phyloP scores from a whole-genome alignment of 2,329 filamentous ascomycete species.

The Sarocladium strictum region DNA sequence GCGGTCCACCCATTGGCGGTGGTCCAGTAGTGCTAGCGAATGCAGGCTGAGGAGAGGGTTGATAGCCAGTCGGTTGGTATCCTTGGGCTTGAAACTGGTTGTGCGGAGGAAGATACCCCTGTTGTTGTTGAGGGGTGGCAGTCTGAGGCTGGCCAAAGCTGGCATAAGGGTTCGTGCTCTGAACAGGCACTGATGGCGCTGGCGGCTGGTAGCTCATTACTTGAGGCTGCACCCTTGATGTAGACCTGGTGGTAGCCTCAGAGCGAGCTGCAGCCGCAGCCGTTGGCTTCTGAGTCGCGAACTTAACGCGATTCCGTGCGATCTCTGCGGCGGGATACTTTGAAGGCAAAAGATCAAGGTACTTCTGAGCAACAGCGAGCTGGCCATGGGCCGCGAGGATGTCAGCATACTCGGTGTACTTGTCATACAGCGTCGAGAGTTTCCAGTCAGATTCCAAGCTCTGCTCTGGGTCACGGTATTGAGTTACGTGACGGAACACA shows the following conservation, averaged over 20 bases:
- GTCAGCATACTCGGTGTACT: constrained; percentile 95
- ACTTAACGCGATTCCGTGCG: constrained; percentile 75
- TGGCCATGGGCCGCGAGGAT: constrained; percentile 89
- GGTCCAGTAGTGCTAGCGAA: constrained; percentile 30
- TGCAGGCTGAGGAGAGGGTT: constrained; percentile 33
- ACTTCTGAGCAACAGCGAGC: constrained; percentile 79
- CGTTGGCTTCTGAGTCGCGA: constrained; percentile 60
- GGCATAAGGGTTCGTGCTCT: constrained; percentile 26
- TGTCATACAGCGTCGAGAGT: constrained; percentile 79
- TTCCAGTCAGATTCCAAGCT: constrained; percentile 77
- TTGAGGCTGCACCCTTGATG: constrained; percentile 34
- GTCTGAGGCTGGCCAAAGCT: constrained; percentile 20
- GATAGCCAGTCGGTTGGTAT: constrained; percentile 15
- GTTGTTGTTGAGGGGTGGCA: constrained; percentile 21
- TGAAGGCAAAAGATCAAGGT: constrained; percentile 77
- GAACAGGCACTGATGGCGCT: constrained; percentile 25
- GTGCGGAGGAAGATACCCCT: constrained; percentile 25
- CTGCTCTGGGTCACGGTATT: constrained; percentile 78
- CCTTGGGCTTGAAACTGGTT: constrained; percentile 28
- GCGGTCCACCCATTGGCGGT: constrained; percentile 31
- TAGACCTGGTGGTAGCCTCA: constrained; percentile 23
- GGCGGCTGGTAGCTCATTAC: constrained; percentile 40
- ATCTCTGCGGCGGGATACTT: constrained; percentile 84
- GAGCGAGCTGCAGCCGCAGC: constrained; percentile 20
- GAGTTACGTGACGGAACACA: constrained; percentile 88